Evolutionary conservation across 2,329 filamentous ascomycete species (phyloP).

Genomic region (Aspergillus brasiliensis): DNA sequence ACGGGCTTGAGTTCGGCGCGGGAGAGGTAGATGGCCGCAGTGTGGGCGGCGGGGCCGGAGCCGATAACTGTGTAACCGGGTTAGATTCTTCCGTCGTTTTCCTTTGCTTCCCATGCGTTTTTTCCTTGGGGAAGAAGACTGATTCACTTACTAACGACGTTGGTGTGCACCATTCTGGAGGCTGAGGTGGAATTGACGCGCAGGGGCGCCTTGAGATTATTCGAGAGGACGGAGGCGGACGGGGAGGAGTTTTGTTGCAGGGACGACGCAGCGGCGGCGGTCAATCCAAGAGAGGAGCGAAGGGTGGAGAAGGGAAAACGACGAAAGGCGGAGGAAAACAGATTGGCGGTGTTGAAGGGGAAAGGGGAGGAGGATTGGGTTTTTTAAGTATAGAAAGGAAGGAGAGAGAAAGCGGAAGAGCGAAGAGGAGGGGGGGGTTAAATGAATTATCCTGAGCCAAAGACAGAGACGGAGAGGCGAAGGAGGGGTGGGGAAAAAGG

Average conservation of each 20-base stretch:
- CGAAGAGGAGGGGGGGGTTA: slow-evolving; percentile 18
- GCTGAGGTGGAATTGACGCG: slow-evolving; percentile 41
- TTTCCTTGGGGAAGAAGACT: too few species aligned
- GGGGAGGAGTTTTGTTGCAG: slow-evolving; percentile 62
- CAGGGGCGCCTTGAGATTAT: slow-evolving; percentile 40
- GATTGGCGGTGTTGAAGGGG: slow-evolving; percentile 65
- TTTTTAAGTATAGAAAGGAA: slow-evolving; percentile 14
- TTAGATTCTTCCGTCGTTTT: slow-evolving; percentile 7
- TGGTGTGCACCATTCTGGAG: slow-evolving; percentile 78
- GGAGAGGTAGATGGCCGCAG: slow-evolving; percentile 92
- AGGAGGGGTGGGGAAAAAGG: slow-evolving; percentile 13
- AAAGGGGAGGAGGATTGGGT: slow-evolving; percentile 4
- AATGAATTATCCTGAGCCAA: slow-evolving; percentile 13
- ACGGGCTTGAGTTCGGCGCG: slow-evolving; percentile 93
- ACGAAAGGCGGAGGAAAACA: slow-evolving; percentile 85
- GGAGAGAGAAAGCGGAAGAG: slow-evolving; percentile 14
- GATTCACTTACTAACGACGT: slow-evolving; percentile 75
- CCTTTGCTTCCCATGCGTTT: too few species aligned
- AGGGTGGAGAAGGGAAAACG: slow-evolving; percentile 64
- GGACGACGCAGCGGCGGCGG: slow-evolving; percentile 71
- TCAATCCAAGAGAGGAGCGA: slow-evolving; percentile 71
- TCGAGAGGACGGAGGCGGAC: slow-evolving; percentile 38
- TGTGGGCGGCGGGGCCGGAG: slow-evolving; percentile 96
- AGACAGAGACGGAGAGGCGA: slow-evolving; percentile 19
- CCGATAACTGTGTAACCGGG: slow-evolving; percentile 65